Base-by-base conservation (phyloP, 768 basidiomycete genomes). In the Nidularia pulvinata region DNA sequence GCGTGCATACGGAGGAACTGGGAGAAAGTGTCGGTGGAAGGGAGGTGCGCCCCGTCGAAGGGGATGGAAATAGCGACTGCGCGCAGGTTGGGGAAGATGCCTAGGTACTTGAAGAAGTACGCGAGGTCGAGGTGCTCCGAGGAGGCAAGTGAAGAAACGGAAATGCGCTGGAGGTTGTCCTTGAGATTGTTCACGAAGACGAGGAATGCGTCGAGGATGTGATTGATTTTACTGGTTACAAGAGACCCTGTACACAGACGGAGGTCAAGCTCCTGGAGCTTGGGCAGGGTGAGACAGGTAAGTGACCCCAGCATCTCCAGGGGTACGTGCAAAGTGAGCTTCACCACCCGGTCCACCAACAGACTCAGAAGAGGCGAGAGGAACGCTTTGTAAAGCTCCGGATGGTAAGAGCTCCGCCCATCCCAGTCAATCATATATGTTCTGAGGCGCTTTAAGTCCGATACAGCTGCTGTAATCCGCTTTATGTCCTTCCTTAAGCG, bases 171-270 rank as follows among this genome's bases (percentile, higher is more conserved):
- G 37, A 81, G 65, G n/a, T 71, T 63, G 16, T 65, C 63, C 53
- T 66, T 69, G 46, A 76, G 64, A 50, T 72, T 75, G 64, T 79
- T 72, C 51, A 80, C 54, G 55, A 81, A 80, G 22, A 79, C 72
- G n/a, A 66, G 60, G 33, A 80, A 72, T 7, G 67, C 73, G 33
- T 79, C 73, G 34, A 80, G 67, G 4, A 60, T 57, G 14, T 68
- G 49, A 39, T 68, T 58, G 49, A 79, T 71, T 16, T 75, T 62
- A 5, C 53, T 50, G 35, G 54, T 49, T 14, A 61, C 47, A 7
- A 69, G 57, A 5, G 59, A 47, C 14, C 63, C 66, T 2, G 77
- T 75, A 52, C 66, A 68, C 32, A 80, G 59, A 16, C 65, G 61
- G 34, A 77, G 62, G 1, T 68, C 63, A 37, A 81, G 65, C 13